Percentiles rank a stretch among this genome's conserved stretches.
These are phyloP conservation scores for Fusarium praegraminearum DNA, from an alignment of 2,329 filamentous ascomycete genomes.

Conservation along the genomic window DNA sequence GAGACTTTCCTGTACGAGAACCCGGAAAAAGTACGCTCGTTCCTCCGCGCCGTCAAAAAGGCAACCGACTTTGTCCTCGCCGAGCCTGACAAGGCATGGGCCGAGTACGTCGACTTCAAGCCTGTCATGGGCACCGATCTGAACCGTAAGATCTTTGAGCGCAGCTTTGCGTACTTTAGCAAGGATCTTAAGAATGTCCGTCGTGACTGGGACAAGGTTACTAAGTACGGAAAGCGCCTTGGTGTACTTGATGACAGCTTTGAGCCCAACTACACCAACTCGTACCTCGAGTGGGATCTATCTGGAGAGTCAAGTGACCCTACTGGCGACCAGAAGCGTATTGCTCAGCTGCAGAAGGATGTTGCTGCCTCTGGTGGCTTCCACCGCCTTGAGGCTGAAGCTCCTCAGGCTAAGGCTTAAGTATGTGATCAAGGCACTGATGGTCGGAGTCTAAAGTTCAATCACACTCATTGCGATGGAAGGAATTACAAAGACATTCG, in stretches of 20 bases:
- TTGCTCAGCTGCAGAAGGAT: constrained; percentile 75
- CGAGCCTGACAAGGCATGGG: constrained; percentile 72
- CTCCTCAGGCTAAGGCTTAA: constrained; percentile 37
- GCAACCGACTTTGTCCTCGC: constrained; percentile 79
- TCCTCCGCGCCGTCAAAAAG: constrained; percentile 78
- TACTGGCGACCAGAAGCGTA: constrained; percentile 78
- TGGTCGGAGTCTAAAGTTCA: neutral
- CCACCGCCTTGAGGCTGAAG: constrained; percentile 57
- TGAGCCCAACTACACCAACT: constrained; percentile 79
- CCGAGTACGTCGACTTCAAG: constrained; percentile 78
- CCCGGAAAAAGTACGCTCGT: constrained; percentile 73
- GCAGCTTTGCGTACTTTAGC: constrained; percentile 81
- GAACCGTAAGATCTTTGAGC: constrained; percentile 84
- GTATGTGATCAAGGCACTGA: neutral
- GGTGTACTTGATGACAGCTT: constrained; percentile 74
- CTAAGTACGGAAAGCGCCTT: constrained; percentile 79
- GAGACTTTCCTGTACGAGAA: constrained; percentile 75
- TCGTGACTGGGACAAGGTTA: constrained; percentile 83
- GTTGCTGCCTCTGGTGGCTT: constrained; percentile 76
- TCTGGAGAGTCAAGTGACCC: constrained; percentile 75
- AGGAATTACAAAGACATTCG: constrained; percentile 21
- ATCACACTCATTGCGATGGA: constrained; percentile 30
- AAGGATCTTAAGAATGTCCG: constrained; percentile 79
- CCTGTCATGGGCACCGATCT: constrained; percentile 74
- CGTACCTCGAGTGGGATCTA: constrained; percentile 74